Evolutionary conservation across 306 rosid species (phyloP).

Genomic region (Pueraria montana): DNA sequence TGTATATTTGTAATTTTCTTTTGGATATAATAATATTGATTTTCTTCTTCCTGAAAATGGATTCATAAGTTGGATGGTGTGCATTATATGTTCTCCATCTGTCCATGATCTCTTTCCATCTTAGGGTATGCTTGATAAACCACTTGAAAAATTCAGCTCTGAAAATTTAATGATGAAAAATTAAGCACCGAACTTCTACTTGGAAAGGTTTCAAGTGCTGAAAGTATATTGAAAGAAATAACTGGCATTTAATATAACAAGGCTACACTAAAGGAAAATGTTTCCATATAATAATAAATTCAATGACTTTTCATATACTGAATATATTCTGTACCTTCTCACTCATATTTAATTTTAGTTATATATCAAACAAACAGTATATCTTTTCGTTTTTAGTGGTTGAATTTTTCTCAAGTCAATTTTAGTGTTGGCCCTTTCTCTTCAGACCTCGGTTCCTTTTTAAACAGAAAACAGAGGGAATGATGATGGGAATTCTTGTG

Average conservation of each 20-base stretch:
- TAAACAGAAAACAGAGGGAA: neutral
- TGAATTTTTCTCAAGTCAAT: neutral
- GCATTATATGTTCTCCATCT: neutral
- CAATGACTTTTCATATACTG: neutral
- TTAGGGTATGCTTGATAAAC: slow-evolving; percentile 17
- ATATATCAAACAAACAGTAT: neutral
- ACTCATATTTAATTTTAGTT: slow-evolving; percentile 3
- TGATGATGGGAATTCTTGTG: neutral
- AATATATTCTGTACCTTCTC: neutral
- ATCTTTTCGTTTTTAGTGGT: neutral
- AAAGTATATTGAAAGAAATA: neutral
- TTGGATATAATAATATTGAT: neutral
- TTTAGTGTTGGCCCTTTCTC: neutral
- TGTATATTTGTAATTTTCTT: neutral
- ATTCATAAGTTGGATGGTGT: slow-evolving; percentile 3
- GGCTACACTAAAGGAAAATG: neutral
- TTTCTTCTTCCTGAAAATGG: slow-evolving; percentile 5
- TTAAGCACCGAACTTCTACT: neutral
- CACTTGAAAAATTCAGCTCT: neutral
- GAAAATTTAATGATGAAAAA: neutral
- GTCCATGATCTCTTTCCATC: neutral
- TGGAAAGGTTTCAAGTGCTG: neutral
- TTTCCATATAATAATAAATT: neutral
- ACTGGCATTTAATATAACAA: neutral
- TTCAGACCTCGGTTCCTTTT: neutral